Base-by-base conservation (phyloP, 1,284 basidiomycete genomes). In the Stereum hirsutum region DNA sequence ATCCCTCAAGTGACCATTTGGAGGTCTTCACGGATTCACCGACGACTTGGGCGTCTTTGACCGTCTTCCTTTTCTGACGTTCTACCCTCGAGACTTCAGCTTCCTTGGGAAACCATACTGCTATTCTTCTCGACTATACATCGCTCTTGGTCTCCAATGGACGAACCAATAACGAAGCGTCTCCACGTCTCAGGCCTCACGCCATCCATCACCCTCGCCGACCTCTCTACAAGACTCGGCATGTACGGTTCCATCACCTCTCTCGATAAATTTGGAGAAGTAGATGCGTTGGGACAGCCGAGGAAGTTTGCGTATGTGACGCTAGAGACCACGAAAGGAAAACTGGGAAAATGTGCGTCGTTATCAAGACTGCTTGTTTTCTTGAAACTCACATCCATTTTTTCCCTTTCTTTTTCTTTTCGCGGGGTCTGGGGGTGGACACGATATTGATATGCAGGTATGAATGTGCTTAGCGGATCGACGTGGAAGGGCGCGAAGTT, bases 401-500 rank as follows among this genome's bases (percentile, higher is more conserved):
- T 33, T 39, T 5, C 30, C 21, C 6, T 40, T 25, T 47, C 15
- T 26, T 7, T 39, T 34, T 4, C n/a, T 24, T 42, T 19, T 39
- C 32, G 17, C 42, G 31, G 15, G 15, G 14, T 30, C 40, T 30
- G n/a, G n/a, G n/a, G n/a, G n/a, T n/a, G n/a, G n/a, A n/a, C n/a
- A 10, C 31, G 12, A 10, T 25, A 6, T 37, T 17, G 33, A 35
- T 11, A 8, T 8, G 7, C 3, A 88, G 85, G 84, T 60, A 65
- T 87, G 58, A 88, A 78, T 53, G 55, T 77, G 4, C 67, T 89
- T 6, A 88, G 82, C 50, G 86, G 87, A 23, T 76, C 82, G 7
- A 85, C 75, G 1, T 89, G 84, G 82, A 89, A 88, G 60, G 86
- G 87, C 14, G 63, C 84, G n/a, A 86, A 81, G 51, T 61, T 89